A percentile compares a stretch with the other conserved stretches of the same genome.
Conservation (phyloP, 176 grass and related monocot species). For the Avena sativa region DNA sequence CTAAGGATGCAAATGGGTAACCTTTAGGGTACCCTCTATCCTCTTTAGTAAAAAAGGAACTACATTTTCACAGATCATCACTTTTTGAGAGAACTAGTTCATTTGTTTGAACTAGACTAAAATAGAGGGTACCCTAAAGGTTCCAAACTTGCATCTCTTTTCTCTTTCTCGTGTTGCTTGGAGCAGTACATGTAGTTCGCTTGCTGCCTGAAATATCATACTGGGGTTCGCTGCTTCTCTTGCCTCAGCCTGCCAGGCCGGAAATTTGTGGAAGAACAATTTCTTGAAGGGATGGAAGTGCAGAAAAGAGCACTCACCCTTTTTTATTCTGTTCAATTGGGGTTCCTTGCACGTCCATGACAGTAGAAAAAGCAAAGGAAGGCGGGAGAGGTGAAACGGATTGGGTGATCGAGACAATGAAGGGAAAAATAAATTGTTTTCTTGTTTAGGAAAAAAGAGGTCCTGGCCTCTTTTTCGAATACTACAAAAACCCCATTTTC, state of each 20-base stretch:
- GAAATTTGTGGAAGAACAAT: background rate
- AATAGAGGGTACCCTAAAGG: no score
- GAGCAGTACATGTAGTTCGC: background rate
- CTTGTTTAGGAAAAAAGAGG: no score
- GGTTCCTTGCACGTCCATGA: background rate
- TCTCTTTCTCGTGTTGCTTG: background rate
- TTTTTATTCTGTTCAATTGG: background rate
- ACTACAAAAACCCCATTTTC: no score
- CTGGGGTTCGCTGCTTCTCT: background rate
- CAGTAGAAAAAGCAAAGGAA: background rate
- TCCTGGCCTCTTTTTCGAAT: no score
- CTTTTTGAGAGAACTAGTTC: no score
- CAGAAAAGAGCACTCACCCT: background rate
- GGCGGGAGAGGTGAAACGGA: background rate
- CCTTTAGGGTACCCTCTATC: no score
- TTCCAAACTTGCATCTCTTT: no score
- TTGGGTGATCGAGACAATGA: background rate
- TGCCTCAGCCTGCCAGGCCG: background rate
- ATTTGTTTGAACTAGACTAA: no score
- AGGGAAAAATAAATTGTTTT: no score
- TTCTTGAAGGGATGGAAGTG: background rate
- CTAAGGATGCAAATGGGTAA: no score
- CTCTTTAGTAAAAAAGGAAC: no score
- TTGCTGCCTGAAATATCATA: background rate
- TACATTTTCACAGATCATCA: no score